phyloP scores from a whole-genome alignment of 2,329 filamentous ascomycete species.

The Ophiostoma quercus region DNA sequence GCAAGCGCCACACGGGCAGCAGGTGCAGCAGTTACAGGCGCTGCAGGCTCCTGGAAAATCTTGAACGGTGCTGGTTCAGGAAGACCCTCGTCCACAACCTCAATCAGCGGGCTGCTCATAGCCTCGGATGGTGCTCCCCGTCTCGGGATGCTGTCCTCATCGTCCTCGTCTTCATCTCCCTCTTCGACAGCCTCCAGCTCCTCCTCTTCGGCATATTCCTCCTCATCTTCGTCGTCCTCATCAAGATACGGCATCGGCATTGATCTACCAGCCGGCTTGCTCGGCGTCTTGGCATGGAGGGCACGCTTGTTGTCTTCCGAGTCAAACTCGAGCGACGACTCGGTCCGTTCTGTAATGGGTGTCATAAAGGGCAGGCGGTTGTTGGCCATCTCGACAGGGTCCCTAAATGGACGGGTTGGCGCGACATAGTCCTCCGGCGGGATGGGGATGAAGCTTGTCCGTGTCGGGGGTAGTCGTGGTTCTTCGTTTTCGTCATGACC shows the following conservation, averaged over 20 bases:
- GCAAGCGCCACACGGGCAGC: slow-evolving; percentile 6
- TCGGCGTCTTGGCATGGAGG: slow-evolving; percentile 71
- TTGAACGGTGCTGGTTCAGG: slow-evolving; percentile 18
- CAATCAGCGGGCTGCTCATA: slow-evolving; percentile 55
- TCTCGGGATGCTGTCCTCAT: slow-evolving; percentile 16
- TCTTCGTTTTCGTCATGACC: slow-evolving; percentile 28
- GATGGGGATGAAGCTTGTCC: slow-evolving; percentile 65
- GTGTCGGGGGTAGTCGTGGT: slow-evolving; percentile 43
- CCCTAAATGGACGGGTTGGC: slow-evolving; percentile 72
- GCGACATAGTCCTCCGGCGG: slow-evolving; percentile 83
- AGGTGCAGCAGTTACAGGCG: slow-evolving; percentile 18
- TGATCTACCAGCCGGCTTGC: slow-evolving; percentile 44
- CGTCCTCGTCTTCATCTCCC: slow-evolving; percentile 32
- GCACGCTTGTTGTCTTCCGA: slow-evolving; percentile 53
- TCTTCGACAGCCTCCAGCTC: slow-evolving; percentile 36
- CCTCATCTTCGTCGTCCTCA: slow-evolving; percentile 35
- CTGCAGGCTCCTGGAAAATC: slow-evolving; percentile 39
- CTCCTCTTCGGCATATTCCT: slow-evolving; percentile 25
- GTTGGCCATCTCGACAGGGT: slow-evolving; percentile 73
- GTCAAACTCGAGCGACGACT: slow-evolving; percentile 71
- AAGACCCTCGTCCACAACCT: slow-evolving; percentile 42
- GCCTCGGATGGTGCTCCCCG: slow-evolving; percentile 13
- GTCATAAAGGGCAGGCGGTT: slow-evolving; percentile 97
- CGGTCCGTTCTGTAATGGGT: slow-evolving; percentile 91
- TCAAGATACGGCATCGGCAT: slow-evolving; percentile 29